Evolutionary conservation across 371 early-diverging fungal species (phyloP).

Genomic region (Mortierella sp.): DNA sequence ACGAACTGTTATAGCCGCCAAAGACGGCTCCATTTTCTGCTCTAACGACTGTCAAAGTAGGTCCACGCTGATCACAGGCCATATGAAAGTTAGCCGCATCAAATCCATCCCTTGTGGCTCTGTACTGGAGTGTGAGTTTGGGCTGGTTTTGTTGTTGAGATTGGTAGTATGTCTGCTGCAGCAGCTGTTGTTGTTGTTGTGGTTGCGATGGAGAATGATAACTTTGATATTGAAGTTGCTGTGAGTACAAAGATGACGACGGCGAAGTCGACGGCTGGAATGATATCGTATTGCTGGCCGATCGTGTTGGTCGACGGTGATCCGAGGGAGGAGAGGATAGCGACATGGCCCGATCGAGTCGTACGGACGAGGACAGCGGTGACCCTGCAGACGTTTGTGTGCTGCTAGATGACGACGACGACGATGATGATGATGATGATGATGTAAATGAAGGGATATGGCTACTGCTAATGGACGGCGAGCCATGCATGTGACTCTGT

Average conservation of each 20-base stretch:
- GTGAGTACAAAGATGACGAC: not conserved
- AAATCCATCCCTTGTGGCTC: conserved; percentile 49
- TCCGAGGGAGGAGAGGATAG: not conserved
- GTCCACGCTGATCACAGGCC: conserved; percentile 51
- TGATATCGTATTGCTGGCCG: conserved; percentile 7
- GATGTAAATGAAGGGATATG: too few relatives aligned
- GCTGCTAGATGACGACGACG: conserved; percentile 1
- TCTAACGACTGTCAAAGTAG: conserved; percentile 38
- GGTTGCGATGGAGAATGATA: too few relatives aligned
- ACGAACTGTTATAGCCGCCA: conserved; percentile 46
- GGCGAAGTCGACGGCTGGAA: not conserved
- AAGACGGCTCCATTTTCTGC: conserved; percentile 40
- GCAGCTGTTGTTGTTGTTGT: not conserved
- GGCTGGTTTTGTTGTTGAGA: conserved; percentile 6
- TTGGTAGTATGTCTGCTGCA: not conserved
- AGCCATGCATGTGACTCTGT: too few relatives aligned
- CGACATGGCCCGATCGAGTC: too few relatives aligned
- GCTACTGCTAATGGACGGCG: too few relatives aligned
- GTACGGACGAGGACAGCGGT: not conserved
- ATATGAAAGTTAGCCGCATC: conserved; percentile 43
- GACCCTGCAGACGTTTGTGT: not conserved
- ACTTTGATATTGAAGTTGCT: too few relatives aligned
- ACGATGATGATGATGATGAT: not conserved
- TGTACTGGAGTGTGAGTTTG: conserved; percentile 34
- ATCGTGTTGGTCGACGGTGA: conserved; percentile 7